A percentile compares a stretch with the other conserved stretches of the same genome.
Conservation (phyloP, 1,139 yeast species). For the Sugiyamaella neomexicana region DNA sequence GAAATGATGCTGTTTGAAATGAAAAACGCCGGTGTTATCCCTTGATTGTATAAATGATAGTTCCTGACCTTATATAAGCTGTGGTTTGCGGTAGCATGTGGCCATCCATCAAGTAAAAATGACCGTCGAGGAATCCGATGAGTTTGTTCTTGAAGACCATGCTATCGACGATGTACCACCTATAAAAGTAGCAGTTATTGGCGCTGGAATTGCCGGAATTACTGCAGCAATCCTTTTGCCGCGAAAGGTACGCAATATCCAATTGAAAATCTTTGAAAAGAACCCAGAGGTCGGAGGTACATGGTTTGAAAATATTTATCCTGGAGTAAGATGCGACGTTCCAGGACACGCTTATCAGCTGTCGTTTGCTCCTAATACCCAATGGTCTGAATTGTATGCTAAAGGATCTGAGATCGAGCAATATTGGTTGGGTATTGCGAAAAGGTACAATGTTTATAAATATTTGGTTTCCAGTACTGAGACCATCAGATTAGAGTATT, state of each 20-base stretch:
- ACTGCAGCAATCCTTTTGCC: slow-evolving; percentile 21
- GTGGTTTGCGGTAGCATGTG: background rate
- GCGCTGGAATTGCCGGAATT: slow-evolving; percentile 52
- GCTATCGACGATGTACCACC: slow-evolving; percentile 43
- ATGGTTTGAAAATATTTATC: slow-evolving; percentile 34
- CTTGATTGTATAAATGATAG: background rate
- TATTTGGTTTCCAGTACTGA: slow-evolving; percentile 25
- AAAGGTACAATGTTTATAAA: slow-evolving; percentile 29
- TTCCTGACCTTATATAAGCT: background rate
- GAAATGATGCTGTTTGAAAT: no score
- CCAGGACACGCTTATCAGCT: slow-evolving; percentile 36
- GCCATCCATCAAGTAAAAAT: background rate
- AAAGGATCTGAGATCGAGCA: slow-evolving; percentile 30
- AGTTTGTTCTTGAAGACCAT: slow-evolving; percentile 11
- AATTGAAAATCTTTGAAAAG: slow-evolving; percentile 45
- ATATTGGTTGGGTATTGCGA: slow-evolving; percentile 31
- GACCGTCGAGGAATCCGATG: background rate
- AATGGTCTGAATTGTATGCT: slow-evolving; percentile 33
- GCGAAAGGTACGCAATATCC: slow-evolving; percentile 25
- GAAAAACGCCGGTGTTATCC: no score
- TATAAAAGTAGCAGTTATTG: slow-evolving; percentile 43
- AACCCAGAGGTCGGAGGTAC: slow-evolving; percentile 48
- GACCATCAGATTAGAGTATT: slow-evolving; percentile 28
- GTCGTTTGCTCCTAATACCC: slow-evolving; percentile 34
- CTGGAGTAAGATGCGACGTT: slow-evolving; percentile 36